Evolutionary conservation across 2,329 filamentous ascomycete species (phyloP).

Genomic region (Stagonosporopsis rhizophila): DNA sequence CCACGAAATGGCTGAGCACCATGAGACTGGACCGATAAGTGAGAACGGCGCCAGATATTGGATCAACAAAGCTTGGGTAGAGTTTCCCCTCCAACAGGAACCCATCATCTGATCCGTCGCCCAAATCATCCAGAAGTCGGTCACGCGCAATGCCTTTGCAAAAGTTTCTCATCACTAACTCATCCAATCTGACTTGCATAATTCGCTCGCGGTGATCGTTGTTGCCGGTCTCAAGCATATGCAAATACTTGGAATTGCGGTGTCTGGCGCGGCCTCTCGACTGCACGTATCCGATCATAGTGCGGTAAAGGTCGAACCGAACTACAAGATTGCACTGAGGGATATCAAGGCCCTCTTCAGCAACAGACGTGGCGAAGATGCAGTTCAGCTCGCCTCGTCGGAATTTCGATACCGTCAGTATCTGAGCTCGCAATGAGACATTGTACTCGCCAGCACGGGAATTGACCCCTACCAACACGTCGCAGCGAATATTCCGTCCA

Average conservation of each 20-base stretch:
- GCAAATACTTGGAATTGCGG: slow-evolving; percentile 77
- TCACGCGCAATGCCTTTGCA: slow-evolving; percentile 78
- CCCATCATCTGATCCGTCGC: slow-evolving; percentile 64
- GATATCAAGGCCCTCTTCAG: slow-evolving; percentile 71
- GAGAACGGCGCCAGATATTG: slow-evolving; percentile 75
- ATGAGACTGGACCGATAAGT: slow-evolving; percentile 77
- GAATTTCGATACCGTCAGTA: slow-evolving; percentile 72
- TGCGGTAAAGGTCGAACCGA: slow-evolving; percentile 85
- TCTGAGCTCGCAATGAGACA: slow-evolving; percentile 75
- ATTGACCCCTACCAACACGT: slow-evolving; percentile 69
- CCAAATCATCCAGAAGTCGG: slow-evolving; percentile 69
- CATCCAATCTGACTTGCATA: slow-evolving; percentile 65
- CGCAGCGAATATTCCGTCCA: slow-evolving; percentile 65
- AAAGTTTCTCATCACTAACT: slow-evolving; percentile 72
- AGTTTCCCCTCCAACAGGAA: slow-evolving; percentile 58
- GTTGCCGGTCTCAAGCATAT: slow-evolving; percentile 81
- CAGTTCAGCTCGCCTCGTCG: slow-evolving; percentile 66
- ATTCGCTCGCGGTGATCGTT: slow-evolving; percentile 63
- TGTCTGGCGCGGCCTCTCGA: slow-evolving; percentile 87
- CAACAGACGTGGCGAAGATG: slow-evolving; percentile 69
- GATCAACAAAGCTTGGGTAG: slow-evolving; percentile 65
- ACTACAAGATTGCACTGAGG: slow-evolving; percentile 71
- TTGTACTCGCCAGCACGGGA: slow-evolving; percentile 63
- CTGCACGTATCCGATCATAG: slow-evolving; percentile 94
- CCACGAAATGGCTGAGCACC: slow-evolving; percentile 75